These are phyloP conservation scores for Zoysia japonica DNA, from an alignment of 176 grass and related monocot genomes.

Conservation along the genomic window DNA sequence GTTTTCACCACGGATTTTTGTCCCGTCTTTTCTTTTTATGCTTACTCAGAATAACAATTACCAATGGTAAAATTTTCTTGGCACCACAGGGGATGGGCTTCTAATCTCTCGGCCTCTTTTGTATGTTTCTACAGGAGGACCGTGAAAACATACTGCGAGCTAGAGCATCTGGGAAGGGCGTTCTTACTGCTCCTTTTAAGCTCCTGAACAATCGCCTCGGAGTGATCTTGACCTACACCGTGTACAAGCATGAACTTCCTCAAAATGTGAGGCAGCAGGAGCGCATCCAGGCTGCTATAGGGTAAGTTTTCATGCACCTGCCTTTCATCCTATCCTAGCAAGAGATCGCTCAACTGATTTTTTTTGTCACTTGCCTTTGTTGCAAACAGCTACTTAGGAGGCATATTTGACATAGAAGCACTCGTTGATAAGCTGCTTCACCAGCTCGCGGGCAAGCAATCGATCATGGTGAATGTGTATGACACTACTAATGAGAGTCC, in stretches of 20 bases:
- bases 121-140: conserved; percentile 60
- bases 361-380: background rate
- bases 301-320: conserved; percentile 41
- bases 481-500: conserved; percentile 69
- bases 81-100: background rate
- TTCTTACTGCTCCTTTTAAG: conserved; percentile 83
- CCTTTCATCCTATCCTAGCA: background rate
- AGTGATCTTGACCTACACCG: conserved; percentile 86
- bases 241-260: conserved; percentile 85
- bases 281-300: conserved; percentile 77
- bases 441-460: conserved; percentile 83
- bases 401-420: conserved; percentile 97
- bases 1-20: conserved; percentile 21
- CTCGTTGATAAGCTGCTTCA: conserved; percentile 88
- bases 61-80: background rate
- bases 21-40: background rate
- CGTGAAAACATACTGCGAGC: conserved; percentile 84
- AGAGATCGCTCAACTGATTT: conserved; percentile 7
- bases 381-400: conserved; percentile 85
- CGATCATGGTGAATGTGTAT: conserved; percentile 96
- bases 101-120: background rate
- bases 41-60: background rate
- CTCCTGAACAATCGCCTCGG: conserved; percentile 92
- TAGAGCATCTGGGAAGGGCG: conserved; percentile 85
- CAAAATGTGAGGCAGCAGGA: conserved; percentile 60